Base-by-base conservation (phyloP, 371 early-diverging fungal species). In the Rhizopus microsporus region DNA sequence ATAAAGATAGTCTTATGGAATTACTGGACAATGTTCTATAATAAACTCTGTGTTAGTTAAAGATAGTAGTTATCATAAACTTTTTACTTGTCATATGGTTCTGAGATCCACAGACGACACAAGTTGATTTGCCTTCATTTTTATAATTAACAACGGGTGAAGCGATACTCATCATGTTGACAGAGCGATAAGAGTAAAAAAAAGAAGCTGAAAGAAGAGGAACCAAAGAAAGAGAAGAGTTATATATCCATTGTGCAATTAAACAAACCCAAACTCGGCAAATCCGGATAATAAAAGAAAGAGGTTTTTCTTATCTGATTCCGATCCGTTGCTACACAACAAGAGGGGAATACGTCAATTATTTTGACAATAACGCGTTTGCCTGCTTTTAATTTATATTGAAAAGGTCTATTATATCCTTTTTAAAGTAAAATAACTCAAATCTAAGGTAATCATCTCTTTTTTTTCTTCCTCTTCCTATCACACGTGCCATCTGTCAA, bases 1-100 rank as follows among this genome's bases (percentile, higher is more conserved):
- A 10, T 37, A 10, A 10, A 15, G 1, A 5, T 42, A n/a, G 3
- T n/a, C 6, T 13, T 42, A 42, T n/a, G 42, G 42, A n/a, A 10
- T n/a, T n/a, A 42, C 42, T n/a, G 42, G 42, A 42, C 42, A 42
- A 42, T 42, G 42, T 15, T 42, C 42, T 42, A 42, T 42, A 23
- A 23, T 23, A 23, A 23, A 23, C 23, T 0, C 23, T 23, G 23
- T 23, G 23, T 23, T 23, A 23, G 23, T 42, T 6, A 42, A 42
- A 42, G 13, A 37, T 2, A 10, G 13, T 2, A 37, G 38, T 10
- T 4, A 5, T 10, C 7, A 13, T 42, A n/a, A 15, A 6, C 15
- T 1, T 2, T n/a, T 42, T 42, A 42, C 42, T 42, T 42, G 42
- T 42, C 42, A 42, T 42, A 42, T 42, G 42, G 15, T 13, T n/a